phyloP scores from a whole-genome alignment of 139 green algal species.

The Chlamydomonas applanata region DNA sequence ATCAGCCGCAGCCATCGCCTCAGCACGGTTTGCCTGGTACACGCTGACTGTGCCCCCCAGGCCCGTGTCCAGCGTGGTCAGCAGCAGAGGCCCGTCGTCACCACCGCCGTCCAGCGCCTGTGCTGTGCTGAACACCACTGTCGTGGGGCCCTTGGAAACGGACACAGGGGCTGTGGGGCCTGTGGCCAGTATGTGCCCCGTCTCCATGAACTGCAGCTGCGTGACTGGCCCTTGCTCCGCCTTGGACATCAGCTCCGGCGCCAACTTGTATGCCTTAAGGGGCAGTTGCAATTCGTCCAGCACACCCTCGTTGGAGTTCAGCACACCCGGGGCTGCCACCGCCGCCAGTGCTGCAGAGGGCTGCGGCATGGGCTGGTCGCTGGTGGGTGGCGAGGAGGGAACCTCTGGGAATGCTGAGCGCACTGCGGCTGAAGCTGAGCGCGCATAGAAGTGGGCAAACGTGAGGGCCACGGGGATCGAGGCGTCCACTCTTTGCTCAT shows the following conservation, averaged over 20 bases:
- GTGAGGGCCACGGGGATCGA: conserved; percentile 29
- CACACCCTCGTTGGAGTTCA: too few relatives aligned
- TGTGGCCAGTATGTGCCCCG: background rate
- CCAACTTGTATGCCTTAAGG: conserved; percentile 9
- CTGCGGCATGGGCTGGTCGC: background rate
- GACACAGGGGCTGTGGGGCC: background rate
- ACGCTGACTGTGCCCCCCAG: background rate
- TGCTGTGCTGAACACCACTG: background rate
- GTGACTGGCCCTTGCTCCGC: background rate
- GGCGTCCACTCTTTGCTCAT: conserved; percentile 11
- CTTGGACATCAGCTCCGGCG: conserved; percentile 9
- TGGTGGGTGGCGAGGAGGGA: background rate
- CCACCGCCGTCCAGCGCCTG: background rate
- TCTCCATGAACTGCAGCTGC: conserved; percentile 4
- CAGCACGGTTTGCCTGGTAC: conserved; percentile 6
- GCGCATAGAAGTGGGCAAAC: conserved; percentile 24
- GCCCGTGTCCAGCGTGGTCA: conserved; percentile 19
- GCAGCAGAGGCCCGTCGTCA: conserved; percentile 11
- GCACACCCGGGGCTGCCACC: background rate
- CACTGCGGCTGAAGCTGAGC: conserved; percentile 3
- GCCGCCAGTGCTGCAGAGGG: background rate
- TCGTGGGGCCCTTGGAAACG: conserved; percentile 3
- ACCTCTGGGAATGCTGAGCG: too few relatives aligned
- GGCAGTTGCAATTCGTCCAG: conserved; percentile 12
- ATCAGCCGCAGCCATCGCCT: background rate